Conservation (phyloP, 108 stramenopile genomes). For the Nitzschia sp. region DNA sequence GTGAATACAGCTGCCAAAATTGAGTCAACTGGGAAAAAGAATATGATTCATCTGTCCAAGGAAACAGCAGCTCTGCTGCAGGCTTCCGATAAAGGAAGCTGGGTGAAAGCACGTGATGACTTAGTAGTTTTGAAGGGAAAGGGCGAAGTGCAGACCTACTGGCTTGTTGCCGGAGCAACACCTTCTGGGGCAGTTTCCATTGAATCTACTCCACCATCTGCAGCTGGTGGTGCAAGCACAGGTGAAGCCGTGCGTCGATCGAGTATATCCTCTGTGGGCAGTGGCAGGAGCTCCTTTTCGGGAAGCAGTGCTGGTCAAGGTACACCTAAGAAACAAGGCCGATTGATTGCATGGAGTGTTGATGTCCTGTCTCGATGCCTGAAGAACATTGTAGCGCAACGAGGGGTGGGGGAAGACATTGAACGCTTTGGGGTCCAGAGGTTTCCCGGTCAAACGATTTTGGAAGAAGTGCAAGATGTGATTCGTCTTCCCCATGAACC, state of each 20-base stretch:
- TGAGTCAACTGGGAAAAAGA: background rate
- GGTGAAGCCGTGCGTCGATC: too few relatives aligned
- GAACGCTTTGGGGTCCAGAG: background rate
- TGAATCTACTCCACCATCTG: too few relatives aligned
- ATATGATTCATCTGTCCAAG: constrained; percentile 3
- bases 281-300: too few relatives aligned
- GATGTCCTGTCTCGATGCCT: constrained; percentile 8
- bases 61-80: background rate
- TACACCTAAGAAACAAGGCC: background rate
- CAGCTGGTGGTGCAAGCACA: too few relatives aligned
- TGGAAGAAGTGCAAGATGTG: constrained; percentile 15
- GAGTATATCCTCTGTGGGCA: too few relatives aligned
- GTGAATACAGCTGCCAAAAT: constrained; percentile 6
- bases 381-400: constrained; percentile 7
- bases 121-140: constrained; percentile 13
- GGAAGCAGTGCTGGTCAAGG: too few relatives aligned
- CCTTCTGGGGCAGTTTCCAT: too few relatives aligned
- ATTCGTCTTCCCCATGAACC: constrained; percentile 8
- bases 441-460: constrained; percentile 14
- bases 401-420: background rate
- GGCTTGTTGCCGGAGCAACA: background rate
- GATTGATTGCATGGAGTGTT: constrained; percentile 4
- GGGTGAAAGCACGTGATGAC: constrained; percentile 8
- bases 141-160: constrained; percentile 15
- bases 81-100: constrained; percentile 3